Evolutionary conservation across 2,329 filamentous ascomycete species (phyloP).

Genomic region (Epichloe sylvatica): DNA sequence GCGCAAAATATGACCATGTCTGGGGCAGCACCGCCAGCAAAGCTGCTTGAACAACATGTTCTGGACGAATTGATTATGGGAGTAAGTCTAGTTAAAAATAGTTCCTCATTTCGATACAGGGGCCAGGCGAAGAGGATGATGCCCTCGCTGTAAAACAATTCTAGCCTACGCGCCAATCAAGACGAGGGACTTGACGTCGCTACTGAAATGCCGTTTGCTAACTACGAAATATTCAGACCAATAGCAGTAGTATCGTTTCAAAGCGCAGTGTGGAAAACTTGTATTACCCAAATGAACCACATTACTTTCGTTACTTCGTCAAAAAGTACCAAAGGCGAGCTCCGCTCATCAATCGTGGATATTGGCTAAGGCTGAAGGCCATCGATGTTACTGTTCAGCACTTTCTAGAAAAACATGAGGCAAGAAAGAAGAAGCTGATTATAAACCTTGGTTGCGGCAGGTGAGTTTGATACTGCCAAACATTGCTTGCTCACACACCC

Average conservation of each 20-base stretch:
- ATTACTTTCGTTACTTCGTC: slow-evolving; percentile 82
- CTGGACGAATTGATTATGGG: slow-evolving; percentile 42
- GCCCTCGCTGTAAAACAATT: neutral
- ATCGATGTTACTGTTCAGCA: slow-evolving; percentile 59
- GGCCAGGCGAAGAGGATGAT: neutral
- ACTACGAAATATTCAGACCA: slow-evolving; percentile 43
- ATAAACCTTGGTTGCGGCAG: slow-evolving; percentile 84
- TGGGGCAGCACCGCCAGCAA: neutral
- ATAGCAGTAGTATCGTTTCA: slow-evolving; percentile 82
- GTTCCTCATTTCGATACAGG: neutral
- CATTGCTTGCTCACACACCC: neutral
- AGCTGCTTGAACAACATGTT: slow-evolving; percentile 14
- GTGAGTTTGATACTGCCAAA: slow-evolving; percentile 37
- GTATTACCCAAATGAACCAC: slow-evolving; percentile 62
- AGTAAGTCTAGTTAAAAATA: slow-evolving; percentile 22
- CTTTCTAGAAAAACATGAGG: slow-evolving; percentile 48
- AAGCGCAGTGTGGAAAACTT: slow-evolving; percentile 86
- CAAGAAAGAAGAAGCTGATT: slow-evolving; percentile 52
- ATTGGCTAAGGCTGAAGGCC: slow-evolving; percentile 72
- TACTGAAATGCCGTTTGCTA: neutral
- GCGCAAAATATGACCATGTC: neutral
- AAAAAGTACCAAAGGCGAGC: slow-evolving; percentile 68
- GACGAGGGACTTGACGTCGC: neutral
- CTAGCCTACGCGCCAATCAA: neutral
- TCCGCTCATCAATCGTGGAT: slow-evolving; percentile 83